These are phyloP conservation scores for Fusarium robinianum DNA, from an alignment of 2,329 filamentous ascomycete genomes.

Conservation along the genomic window DNA sequence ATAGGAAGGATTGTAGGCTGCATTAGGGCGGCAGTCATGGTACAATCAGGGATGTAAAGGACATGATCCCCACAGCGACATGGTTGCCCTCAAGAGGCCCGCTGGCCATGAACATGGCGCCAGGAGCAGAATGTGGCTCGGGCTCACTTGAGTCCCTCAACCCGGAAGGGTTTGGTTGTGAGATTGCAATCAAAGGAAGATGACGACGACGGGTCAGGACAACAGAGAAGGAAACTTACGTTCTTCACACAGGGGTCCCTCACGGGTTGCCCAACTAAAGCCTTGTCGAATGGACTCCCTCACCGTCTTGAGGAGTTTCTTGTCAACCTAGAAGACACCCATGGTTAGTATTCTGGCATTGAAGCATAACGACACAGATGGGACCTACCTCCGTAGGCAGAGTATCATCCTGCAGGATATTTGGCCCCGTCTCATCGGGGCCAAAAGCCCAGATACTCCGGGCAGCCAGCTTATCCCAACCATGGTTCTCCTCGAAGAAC, in stretches of 20 bases:
- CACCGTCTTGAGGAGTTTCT: conserved; percentile 83
- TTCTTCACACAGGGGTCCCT: conserved; percentile 97
- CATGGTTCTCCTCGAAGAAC: conserved; percentile 96
- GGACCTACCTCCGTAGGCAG: conserved; percentile 77
- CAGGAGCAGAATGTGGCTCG: conserved; percentile 8
- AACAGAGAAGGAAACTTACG: conserved; percentile 61
- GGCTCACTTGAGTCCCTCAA: conserved; percentile 26
- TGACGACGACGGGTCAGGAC: conserved; percentile 9
- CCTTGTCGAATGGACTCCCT: conserved; percentile 93
- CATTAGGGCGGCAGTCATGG: conserved; percentile 26
- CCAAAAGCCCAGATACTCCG: conserved; percentile 99
- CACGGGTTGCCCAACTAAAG: conserved; percentile 93
- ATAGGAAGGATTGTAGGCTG: conserved; percentile 23
- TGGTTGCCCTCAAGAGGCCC: too few relatives aligned
- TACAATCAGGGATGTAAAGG: conserved; percentile 27
- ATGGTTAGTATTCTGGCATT: conserved; percentile 15
- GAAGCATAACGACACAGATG: too few relatives aligned
- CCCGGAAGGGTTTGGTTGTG: conserved; percentile 7
- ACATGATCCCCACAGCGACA: conserved; percentile 28
- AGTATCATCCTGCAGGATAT: conserved; percentile 96
- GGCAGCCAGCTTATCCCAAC: conserved; percentile 92
- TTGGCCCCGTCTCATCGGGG: conserved; percentile 90
- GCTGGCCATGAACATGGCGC: background rate
- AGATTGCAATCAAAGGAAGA: conserved; percentile 8
- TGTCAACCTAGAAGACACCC: conserved; percentile 71